Base-by-base conservation (phyloP, 2,329 filamentous ascomycete species). In the Fusarium coffeatum region DNA sequence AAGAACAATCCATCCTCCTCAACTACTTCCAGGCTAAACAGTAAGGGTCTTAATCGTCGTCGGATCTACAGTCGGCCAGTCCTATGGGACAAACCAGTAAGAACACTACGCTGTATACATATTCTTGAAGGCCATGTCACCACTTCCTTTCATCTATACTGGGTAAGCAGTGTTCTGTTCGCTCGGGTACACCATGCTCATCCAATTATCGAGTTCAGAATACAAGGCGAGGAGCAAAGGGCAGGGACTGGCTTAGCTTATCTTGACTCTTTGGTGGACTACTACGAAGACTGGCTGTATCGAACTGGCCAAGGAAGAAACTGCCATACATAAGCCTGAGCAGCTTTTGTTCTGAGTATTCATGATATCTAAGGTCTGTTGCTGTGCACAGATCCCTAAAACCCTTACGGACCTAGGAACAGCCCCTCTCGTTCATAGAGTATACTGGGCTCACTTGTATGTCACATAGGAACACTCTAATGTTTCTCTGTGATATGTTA, bases 21-120 rank as follows among this genome's bases (percentile, higher is more conserved):
- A 97, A 99, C 92, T 99, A 99, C 93, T 98, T 99, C 94, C 93
- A 97, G 89, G 97, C 94, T 83, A 88, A 90, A 84, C 88, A 90
- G 83, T 90, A 90, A 79, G 64, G 32, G 54, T 64, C 58, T 68
- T 64, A 64, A 69, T 71, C 68, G 74, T 76, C 70, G 75, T 78
- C 79, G 72, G 69, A 76, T 18, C 6, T 37, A n/a, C 18, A 37
- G 16, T 37, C 10, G 6, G 6, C 5, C 18, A 37, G 18, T 37
- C 10, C 34, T 37, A 37, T 37, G 10, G 18, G 34, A 37, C 18
- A 37, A 37, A n/a, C 3, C 8, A 37, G 7, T 11, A 7, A 37
- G 32, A 34, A 34, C 32, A 34, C 2, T 18, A 10, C 16, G 16
- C 9, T n/a, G 3, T 37, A n/a, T 37, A 4, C 34, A 37, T 4